These are phyloP conservation scores for Marsdenia floribunda DNA, from an alignment of 257 asterid species.

Conservation along the genomic window DNA sequence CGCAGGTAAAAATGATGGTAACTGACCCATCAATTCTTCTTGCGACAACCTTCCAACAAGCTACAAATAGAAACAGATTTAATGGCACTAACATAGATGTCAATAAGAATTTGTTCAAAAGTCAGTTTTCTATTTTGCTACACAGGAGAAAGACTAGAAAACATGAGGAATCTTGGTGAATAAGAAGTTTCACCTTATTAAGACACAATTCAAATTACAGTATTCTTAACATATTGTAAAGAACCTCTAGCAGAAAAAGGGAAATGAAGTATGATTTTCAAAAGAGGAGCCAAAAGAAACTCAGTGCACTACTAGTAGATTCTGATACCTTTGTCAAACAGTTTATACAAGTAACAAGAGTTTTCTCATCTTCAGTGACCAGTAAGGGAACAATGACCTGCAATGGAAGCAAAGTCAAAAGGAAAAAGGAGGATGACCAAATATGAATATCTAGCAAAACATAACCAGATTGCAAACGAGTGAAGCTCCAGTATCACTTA, in stretches of 20 bases:
- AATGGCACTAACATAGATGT: slow-evolving; percentile 6
- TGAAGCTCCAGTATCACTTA: slow-evolving; percentile 33
- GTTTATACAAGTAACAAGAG: slow-evolving; percentile 92
- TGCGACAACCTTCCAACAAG: slow-evolving; percentile 91
- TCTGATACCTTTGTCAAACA: slow-evolving; percentile 86
- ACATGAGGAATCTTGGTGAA: not conserved
- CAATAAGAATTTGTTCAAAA: not conserved
- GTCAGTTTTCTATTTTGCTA: not conserved
- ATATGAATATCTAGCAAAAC: not conserved
- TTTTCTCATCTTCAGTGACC: slow-evolving; percentile 93
- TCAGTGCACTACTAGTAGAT: not conserved
- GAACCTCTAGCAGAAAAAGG: not conserved
- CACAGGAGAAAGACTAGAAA: not conserved
- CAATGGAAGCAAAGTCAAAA: slow-evolving; percentile 14
- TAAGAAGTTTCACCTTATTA: not conserved
- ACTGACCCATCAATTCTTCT: slow-evolving; percentile 83
- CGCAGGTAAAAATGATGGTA: slow-evolving; percentile 87
- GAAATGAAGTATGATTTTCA: not conserved
- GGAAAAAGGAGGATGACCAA: not conserved
- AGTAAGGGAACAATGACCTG: slow-evolving; percentile 96
- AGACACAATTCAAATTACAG: not conserved
- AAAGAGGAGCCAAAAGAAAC: not conserved
- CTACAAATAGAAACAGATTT: slow-evolving; percentile 37
- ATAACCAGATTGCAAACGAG: not conserved
- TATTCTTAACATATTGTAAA: not conserved